Percentiles rank a stretch among this genome's conserved stretches.
Evolutionary conservation across 352 stramenopile species (phyloP).

Genomic region (Halophytophthora polymorphica): DNA sequence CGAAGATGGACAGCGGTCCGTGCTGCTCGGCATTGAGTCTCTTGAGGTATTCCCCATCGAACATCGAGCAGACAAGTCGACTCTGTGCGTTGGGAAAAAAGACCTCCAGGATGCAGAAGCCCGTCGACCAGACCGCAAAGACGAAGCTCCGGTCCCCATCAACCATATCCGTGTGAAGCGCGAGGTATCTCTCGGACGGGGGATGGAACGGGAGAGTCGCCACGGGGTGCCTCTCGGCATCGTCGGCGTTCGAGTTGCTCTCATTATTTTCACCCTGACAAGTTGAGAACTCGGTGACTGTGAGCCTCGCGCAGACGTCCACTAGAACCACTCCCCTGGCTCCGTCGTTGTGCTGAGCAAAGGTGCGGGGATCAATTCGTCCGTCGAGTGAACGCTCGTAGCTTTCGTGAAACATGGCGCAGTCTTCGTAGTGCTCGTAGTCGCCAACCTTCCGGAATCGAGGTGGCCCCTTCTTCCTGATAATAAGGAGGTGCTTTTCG

Average conservation of each 20-base stretch:
- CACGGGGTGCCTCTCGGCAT: neutral
- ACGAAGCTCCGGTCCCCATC: conserved; percentile 19
- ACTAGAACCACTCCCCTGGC: conserved; percentile 21
- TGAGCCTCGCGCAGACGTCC: conserved; percentile 28
- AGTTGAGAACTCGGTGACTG: conserved; percentile 9
- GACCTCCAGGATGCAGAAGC: conserved; percentile 35
- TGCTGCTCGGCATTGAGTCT: conserved; percentile 1
- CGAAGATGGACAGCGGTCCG: conserved; percentile 24
- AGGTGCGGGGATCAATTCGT: neutral
- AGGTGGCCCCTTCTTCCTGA: conserved; percentile 22
- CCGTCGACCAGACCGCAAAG: conserved; percentile 37
- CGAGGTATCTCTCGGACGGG: conserved; percentile 26
- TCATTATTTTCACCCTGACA: neutral
- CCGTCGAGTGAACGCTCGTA: neutral
- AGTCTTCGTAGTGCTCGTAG: conserved; percentile 26
- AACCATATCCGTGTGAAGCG: conserved; percentile 20
- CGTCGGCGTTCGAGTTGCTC: neutral
- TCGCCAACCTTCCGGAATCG: conserved; percentile 25
- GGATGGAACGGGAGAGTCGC: conserved; percentile 24
- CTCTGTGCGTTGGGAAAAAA: conserved; percentile 22
- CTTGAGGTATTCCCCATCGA: conserved; percentile 25
- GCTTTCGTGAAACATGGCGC: conserved; percentile 24
- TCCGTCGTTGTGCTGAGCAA: neutral
- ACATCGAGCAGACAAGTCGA: conserved; percentile 19
- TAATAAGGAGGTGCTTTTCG: conserved; percentile 21